Evolutionary conservation across 148 eudicot genomes (phyloP).

Genomic region (Rhododendron molle): DNA sequence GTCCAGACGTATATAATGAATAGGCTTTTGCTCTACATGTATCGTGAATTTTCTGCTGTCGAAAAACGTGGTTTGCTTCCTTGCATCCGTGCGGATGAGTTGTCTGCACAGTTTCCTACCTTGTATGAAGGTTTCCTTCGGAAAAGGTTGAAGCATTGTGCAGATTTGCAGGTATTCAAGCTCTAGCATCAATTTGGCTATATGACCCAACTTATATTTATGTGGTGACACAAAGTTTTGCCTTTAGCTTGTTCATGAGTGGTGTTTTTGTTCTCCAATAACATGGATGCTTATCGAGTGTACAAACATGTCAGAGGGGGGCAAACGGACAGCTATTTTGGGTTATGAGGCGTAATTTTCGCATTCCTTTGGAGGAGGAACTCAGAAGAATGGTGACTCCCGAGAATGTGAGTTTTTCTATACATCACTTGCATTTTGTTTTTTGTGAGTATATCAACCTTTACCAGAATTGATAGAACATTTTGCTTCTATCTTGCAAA

Average conservation of each 20-base stretch:
- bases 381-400: slow-evolving; percentile 90
- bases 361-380: slow-evolving; percentile 91
- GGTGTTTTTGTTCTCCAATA: neutral
- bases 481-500: neutral
- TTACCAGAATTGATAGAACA: neutral
- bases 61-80: slow-evolving; percentile 77
- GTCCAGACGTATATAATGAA: slow-evolving; percentile 65
- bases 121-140: slow-evolving; percentile 68
- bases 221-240: neutral
- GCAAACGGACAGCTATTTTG: slow-evolving; percentile 66
- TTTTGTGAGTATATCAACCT: neutral
- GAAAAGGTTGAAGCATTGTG: slow-evolving; percentile 83
- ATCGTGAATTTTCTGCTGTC: slow-evolving; percentile 75
- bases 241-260: neutral
- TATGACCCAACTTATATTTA: neutral
- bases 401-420: slow-evolving; percentile 67
- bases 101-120: slow-evolving; percentile 69
- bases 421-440: neutral
- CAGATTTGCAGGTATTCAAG: slow-evolving; percentile 78
- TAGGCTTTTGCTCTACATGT: slow-evolving; percentile 84
- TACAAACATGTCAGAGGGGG: slow-evolving; percentile 47
- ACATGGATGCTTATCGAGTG: slow-evolving; percentile 2
- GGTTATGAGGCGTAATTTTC: slow-evolving; percentile 85
- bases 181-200: neutral
- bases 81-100: slow-evolving; percentile 74